Evolutionary conservation across 2,329 filamentous ascomycete genomes (phyloP).

Genomic region (Fusarium circinatum): DNA sequence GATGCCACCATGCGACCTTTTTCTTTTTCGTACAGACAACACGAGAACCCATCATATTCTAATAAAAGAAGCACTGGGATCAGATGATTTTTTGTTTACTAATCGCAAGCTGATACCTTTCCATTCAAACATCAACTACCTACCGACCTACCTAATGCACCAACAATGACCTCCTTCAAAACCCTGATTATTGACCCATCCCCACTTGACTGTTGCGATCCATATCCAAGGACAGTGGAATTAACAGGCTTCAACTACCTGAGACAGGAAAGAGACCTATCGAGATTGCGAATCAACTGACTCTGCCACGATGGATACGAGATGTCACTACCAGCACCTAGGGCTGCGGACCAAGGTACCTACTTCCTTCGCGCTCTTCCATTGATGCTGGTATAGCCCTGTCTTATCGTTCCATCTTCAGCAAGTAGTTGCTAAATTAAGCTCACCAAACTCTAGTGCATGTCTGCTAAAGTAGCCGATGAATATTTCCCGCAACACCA

Average conservation of each 20-base stretch:
- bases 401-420: background rate
- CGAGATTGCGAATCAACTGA: background rate
- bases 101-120: background rate
- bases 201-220: background rate
- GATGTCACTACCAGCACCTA: background rate
- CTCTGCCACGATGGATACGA: slow-evolving; percentile 1
- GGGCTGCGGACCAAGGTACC: background rate
- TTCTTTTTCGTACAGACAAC: slow-evolving; percentile 18
- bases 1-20: background rate
- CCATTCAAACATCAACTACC: background rate
- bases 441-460: background rate
- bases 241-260: background rate
- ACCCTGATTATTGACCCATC: background rate
- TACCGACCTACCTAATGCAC: background rate
- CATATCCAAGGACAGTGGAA: background rate
- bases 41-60: slow-evolving; percentile 11
- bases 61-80: slow-evolving; percentile 10
- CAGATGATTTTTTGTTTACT: background rate
- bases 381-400: background rate
- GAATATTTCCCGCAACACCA: background rate
- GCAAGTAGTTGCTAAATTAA: background rate
- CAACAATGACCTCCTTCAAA: background rate
- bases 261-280: background rate
- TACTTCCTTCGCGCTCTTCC: background rate
- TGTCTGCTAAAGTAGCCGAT: background rate